phyloP scores from a whole-genome alignment of 148 eudicot species.

The Heliamphora exappendiculata region DNA sequence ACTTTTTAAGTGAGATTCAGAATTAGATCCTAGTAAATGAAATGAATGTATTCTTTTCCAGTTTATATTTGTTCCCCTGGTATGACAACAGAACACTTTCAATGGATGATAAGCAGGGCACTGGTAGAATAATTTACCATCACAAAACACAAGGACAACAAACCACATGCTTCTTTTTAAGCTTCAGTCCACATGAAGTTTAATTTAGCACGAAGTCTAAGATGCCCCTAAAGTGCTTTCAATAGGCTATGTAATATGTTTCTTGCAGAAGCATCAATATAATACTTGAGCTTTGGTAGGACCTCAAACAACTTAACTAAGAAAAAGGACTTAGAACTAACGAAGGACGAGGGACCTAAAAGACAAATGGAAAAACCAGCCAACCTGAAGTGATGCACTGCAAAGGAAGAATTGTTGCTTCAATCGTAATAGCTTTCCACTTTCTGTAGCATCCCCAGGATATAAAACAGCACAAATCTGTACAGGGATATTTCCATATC shows the following conservation, averaged over 20 bases:
- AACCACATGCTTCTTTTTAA: background rate
- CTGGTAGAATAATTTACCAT: background rate
- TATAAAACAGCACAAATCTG: constrained; percentile 97
- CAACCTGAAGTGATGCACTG: constrained; percentile 99
- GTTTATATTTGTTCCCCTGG: too few relatives aligned
- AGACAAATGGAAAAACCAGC: background rate
- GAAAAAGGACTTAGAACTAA: constrained; percentile 2
- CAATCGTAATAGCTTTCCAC: constrained; percentile 77
- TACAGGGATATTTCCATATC: constrained; percentile 11
- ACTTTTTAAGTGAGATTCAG: too few relatives aligned
- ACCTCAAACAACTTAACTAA: background rate
- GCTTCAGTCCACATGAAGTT: background rate
- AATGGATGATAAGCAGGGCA: background rate
- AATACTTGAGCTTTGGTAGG: constrained; percentile 3
- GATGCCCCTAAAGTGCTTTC: background rate
- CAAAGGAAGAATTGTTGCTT: constrained; percentile 97
- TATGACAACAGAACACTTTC: too few relatives aligned
- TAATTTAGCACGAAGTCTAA: background rate
- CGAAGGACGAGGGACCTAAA: background rate
- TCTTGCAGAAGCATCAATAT: background rate
- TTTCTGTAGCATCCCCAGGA: constrained; percentile 96
- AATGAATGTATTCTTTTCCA: too few relatives aligned
- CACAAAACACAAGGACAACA: background rate
- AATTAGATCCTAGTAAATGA: too few relatives aligned
- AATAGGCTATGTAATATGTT: background rate